Evolutionary conservation across 2,329 filamentous ascomycete species (phyloP).

Genomic region (Ceratocystis colombiana): DNA sequence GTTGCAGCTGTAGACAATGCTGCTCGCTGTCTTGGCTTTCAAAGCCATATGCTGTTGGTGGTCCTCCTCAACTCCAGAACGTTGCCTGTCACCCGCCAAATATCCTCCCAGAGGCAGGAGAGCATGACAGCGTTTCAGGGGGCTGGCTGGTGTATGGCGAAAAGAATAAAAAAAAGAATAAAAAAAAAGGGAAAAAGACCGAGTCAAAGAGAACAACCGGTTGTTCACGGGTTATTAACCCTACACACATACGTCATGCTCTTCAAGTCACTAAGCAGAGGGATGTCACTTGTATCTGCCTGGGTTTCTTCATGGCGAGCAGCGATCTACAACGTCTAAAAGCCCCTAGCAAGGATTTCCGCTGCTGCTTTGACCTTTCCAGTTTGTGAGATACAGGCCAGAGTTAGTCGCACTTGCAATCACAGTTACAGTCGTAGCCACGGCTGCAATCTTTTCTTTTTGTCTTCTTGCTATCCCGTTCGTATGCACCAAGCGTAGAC

Average conservation of each 20-base stretch:
- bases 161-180: not conserved
- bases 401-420: not conserved
- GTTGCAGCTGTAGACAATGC: too few species aligned
- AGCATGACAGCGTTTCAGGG: too few species aligned
- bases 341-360: not conserved
- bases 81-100: too few species aligned
- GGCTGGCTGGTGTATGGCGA: not conserved
- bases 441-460: not conserved
- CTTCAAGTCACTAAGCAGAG: too few species aligned
- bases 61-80: too few species aligned
- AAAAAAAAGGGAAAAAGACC: not conserved
- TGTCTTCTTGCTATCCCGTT: too few species aligned
- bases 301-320: too few species aligned
- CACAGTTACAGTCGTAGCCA: not conserved
- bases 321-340: not conserved
- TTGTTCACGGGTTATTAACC: not conserved
- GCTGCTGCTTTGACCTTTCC: not conserved
- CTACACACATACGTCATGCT: too few species aligned
- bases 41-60: too few species aligned
- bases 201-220: not conserved
- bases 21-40: too few species aligned
- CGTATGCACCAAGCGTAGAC: not conserved
- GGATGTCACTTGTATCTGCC: too few species aligned
- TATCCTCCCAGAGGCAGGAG: too few species aligned
- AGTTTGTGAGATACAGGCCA: not conserved